Conservation (phyloP, 2,329 filamentous ascomycete species). For the Ilyonectria destructans region DNA sequence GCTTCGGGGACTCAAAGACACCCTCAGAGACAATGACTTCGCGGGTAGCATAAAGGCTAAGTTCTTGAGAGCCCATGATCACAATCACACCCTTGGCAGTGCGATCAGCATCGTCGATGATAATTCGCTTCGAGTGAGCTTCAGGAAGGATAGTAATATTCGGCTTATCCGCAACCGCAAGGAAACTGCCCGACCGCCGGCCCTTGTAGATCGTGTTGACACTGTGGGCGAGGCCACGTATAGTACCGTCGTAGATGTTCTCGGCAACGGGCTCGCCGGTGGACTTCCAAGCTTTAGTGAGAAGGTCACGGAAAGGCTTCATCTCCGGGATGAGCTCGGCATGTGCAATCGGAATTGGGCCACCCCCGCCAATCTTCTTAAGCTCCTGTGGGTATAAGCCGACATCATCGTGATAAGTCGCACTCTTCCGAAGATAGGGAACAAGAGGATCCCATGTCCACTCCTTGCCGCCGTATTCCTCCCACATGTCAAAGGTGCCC, state of each 20-base stretch:
- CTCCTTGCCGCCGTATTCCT: slow-evolving; percentile 79
- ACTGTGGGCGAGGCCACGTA: slow-evolving; percentile 69
- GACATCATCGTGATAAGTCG: slow-evolving; percentile 71
- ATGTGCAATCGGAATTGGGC: slow-evolving; percentile 69
- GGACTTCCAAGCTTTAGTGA: slow-evolving; percentile 68
- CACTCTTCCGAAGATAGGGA: slow-evolving; percentile 69
- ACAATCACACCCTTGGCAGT: slow-evolving; percentile 65
- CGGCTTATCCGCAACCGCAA: slow-evolving; percentile 66
- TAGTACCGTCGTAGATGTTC: slow-evolving; percentile 70
- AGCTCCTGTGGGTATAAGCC: slow-evolving; percentile 62
- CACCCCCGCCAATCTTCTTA: slow-evolving; percentile 65
- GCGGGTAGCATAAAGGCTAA: slow-evolving; percentile 63
- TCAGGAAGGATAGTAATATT: slow-evolving; percentile 69
- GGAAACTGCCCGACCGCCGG: slow-evolving; percentile 65
- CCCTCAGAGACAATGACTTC: slow-evolving; percentile 67
- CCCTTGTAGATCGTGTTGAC: slow-evolving; percentile 72
- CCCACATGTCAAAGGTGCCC: slow-evolving; percentile 77
- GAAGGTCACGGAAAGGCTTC: slow-evolving; percentile 66
- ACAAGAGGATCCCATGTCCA: slow-evolving; percentile 69
- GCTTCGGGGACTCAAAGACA: slow-evolving; percentile 75
- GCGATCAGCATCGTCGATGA: slow-evolving; percentile 63
- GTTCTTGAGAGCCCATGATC: slow-evolving; percentile 56
- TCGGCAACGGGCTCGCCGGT: slow-evolving; percentile 67
- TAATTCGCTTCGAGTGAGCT: slow-evolving; percentile 66
- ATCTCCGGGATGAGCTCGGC: slow-evolving; percentile 69